Base-by-base conservation (phyloP, 352 stramenopile species). In the Phytophthora ramorum region DNA sequence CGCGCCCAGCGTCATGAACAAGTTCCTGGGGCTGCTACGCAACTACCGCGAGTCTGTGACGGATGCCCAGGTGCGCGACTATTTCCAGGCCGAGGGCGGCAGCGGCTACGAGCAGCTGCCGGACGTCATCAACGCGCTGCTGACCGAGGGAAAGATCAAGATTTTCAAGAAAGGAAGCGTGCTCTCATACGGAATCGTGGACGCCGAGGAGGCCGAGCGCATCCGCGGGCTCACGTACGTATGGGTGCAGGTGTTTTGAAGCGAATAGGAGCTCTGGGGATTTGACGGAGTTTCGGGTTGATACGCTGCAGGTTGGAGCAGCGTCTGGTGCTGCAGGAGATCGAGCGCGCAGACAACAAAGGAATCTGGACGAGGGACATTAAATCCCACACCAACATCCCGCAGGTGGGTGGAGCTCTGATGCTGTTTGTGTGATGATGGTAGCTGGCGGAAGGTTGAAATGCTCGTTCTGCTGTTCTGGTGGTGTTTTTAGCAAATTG, bases 341-440 rank as follows among this genome's bases (percentile, higher is more conserved):
- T 99, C 75, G 96, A 99, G 76, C 87, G 92, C 59, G 83, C 95
- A 20, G 96, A 95, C 28, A 98, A 99, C 80, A 98, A 98, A 76
- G 98, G 98, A 47, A 98, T 99, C 70, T 99, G 98, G 98, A 99
- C 96, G 26, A 93, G 97, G 51, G 97, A 99, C 68, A 98, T 99
- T 71, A 98, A 98, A 80, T 89, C 91, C n/a, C 86, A 98, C 46
- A 99, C 98, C 20, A 98, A 98, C 65, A 98, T 99, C 58, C 95
- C 97, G 54, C 90, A 97, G 69, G 69, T 84, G 19, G n/a, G 65
- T 44, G 35, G 1, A 58, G n/a, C 19, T 35, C 7, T 51, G 17
- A 28, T 53, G 37, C 14, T 66, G 0, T 24, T 19, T 41, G 20
- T 47, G 35, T 30, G 19, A 26, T 20, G 14, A n/a, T 38, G 16